Evolutionary conservation across 2,329 filamentous ascomycete species (phyloP), one percentile per base, ranked within the genome.

Genomic region (Xylariaceae sp.): DNA sequence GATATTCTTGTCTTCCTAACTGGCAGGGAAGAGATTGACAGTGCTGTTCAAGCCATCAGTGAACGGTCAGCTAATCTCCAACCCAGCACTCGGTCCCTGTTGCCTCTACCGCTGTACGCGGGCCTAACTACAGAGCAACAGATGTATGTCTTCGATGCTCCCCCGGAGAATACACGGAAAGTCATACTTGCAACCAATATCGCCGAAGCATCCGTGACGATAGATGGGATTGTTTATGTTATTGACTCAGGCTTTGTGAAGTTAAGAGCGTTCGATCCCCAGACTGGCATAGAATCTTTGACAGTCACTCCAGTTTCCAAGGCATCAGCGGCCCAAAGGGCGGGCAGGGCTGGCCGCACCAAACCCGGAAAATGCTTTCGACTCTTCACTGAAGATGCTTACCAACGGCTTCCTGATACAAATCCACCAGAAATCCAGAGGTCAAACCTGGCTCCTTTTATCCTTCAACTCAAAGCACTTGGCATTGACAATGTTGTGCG

Each of bases 121-220:
- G 94, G 93, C 1, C 81, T 97, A 4, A 85, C 91, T 1, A 91
- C 88, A 7, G 92, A 97, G 64, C 87, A 97, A 69, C 94, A 97
- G 71, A 93, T 96, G 85, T 92, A 92, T 65, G 88, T 97, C 47
- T 97, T 97, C 71, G 91, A 96, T 68, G 86, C 88, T 56, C 79
- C 92, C 1, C 86, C 90, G 0, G 86, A 90, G 62, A 88, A 92
- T 60, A 92, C 87, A 1, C 84, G 94, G 48, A 97, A 97, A 71
- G 89, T 97, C 45, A 89, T 99, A 42, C 87, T 97, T 65, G 88
- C 90, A 3, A 97, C 94, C 60, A 97, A 97, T 71, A 97, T 97
- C 64, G 92, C 94, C 10, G 94, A 99, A 77, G 93, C 94, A 3
- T 96, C 91, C 1, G 88, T 99, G 49, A 97, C 94, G 13, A 95